phyloP scores from a whole-genome alignment of 805 yeast genomes.

The Kockiozyma suomiensis region DNA sequence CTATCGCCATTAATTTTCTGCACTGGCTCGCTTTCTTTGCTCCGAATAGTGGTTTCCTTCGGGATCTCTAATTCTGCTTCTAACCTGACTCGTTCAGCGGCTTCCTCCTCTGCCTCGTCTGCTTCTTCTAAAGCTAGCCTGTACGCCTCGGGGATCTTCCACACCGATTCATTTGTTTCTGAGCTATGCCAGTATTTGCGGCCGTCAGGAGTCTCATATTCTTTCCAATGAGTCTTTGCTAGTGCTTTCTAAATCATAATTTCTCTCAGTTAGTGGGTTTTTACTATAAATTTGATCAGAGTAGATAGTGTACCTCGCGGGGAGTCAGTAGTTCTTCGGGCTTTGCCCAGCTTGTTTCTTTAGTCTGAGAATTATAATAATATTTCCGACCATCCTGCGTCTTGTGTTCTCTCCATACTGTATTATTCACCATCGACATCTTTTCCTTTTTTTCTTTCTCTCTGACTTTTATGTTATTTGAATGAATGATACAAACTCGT shows the following conservation, averaged over 20 bases:
- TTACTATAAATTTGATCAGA: neutral
- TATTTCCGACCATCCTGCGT: constrained; percentile 71
- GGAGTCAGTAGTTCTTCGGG: constrained; percentile 57
- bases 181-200: constrained; percentile 68
- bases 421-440: neutral
- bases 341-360: constrained; percentile 78
- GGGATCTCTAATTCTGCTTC: constrained; percentile 9
- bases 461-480: too few relatives aligned
- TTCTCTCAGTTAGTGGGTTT: neutral
- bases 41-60: too few relatives aligned
- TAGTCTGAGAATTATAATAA: constrained; percentile 67
- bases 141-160: constrained; percentile 73
- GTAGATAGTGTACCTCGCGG: constrained; percentile 41
- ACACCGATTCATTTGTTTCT: constrained; percentile 65
- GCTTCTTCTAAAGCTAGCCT: constrained; percentile 36
- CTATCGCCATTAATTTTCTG: neutral
- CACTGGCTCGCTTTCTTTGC: too few relatives aligned
- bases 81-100: constrained; percentile 12
- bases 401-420: constrained; percentile 62
- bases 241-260: constrained; percentile 46
- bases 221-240: constrained; percentile 57
- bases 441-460: neutral
- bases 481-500: too few relatives aligned
- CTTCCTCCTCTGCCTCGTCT: constrained; percentile 27
- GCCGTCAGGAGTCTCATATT: constrained; percentile 57